Evolutionary conservation across 2,329 filamentous ascomycete species (phyloP).

Genomic region (Cylindrodendrum hubeiense): DNA sequence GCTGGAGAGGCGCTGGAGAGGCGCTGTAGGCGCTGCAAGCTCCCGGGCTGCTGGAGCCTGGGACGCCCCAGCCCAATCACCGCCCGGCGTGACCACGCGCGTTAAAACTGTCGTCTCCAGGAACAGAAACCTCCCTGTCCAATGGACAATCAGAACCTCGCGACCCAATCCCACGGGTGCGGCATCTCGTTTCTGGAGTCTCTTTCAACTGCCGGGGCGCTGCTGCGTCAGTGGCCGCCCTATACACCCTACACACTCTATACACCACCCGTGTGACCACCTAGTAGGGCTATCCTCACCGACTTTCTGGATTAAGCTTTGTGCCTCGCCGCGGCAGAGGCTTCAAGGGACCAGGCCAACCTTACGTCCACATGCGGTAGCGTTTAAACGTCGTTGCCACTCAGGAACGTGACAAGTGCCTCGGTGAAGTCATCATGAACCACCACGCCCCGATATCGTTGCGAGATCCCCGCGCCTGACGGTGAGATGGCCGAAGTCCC

Average conservation of each 20-base stretch:
- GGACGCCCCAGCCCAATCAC: slow-evolving; percentile 8
- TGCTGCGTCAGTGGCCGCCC: neutral
- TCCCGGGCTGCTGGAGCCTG: neutral
- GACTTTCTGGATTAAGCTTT: neutral
- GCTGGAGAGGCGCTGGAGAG: slow-evolving; percentile 21
- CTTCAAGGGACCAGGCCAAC: neutral
- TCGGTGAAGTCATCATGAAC: neutral
- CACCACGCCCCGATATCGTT: neutral
- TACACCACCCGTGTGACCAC: neutral
- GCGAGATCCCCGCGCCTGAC: no score
- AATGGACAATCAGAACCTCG: neutral
- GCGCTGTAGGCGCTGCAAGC: slow-evolving; percentile 6
- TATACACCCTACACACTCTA: no score
- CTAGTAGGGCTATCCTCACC: neutral
- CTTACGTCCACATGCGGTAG: neutral
- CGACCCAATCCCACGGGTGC: neutral
- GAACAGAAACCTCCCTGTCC: neutral
- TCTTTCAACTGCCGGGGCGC: slow-evolving; percentile 2
- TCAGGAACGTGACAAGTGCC: neutral
- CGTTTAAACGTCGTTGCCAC: neutral
- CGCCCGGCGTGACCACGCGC: neutral
- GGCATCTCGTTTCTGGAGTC: neutral
- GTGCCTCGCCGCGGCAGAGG: slow-evolving; percentile 7
- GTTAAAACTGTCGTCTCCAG: neutral
- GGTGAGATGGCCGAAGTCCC: no score